A percentile compares a stretch with the other conserved stretches of the same genome.
Evolutionary conservation across 768 basidiomycete species (phyloP).

Genomic region (Termitomyces eurrhizus): DNA sequence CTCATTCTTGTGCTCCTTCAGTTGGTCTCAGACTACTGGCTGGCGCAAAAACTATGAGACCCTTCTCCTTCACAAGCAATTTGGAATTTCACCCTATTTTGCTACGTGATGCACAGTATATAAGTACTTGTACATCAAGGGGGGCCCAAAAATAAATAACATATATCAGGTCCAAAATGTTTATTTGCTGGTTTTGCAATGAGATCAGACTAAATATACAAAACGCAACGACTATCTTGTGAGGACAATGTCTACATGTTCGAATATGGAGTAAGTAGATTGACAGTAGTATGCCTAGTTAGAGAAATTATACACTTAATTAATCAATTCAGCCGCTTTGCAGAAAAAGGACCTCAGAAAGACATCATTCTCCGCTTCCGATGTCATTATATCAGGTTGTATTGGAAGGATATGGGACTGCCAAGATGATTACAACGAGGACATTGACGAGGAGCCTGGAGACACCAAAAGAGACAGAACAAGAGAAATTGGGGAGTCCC

Average conservation of each 20-base stretch:
- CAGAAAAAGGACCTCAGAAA: too few relatives aligned
- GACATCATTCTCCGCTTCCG: neutral
- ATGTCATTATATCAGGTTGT: slow-evolving; percentile 21
- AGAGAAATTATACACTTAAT: neutral
- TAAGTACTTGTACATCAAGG: too few relatives aligned
- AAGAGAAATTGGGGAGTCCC: slow-evolving; percentile 12
- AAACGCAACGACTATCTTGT: neutral
- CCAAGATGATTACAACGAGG: slow-evolving; percentile 35
- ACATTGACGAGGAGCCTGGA: slow-evolving; percentile 30
- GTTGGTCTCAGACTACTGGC: slow-evolving; percentile 42
- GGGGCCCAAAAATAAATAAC: too few relatives aligned
- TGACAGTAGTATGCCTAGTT: too few relatives aligned
- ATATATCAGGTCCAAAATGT: too few relatives aligned
- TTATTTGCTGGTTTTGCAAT: neutral
- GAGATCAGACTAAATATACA: neutral
- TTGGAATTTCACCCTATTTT: slow-evolving; percentile 44
- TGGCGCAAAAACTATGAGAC: slow-evolving; percentile 40
- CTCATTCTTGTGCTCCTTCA: slow-evolving; percentile 20
- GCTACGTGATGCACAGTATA: too few relatives aligned
- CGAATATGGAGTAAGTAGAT: too few relatives aligned
- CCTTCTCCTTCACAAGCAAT: slow-evolving; percentile 39
- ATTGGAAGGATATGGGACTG: slow-evolving; percentile 34
- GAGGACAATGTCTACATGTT: too few relatives aligned
- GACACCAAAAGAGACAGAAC: slow-evolving; percentile 19
- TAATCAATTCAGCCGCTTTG: neutral